Evolutionary conservation across 164 flowering plant species (phyloP), one percentile per base, ranked within the genome.

Genomic region (Tetrastigma voinierianum): DNA sequence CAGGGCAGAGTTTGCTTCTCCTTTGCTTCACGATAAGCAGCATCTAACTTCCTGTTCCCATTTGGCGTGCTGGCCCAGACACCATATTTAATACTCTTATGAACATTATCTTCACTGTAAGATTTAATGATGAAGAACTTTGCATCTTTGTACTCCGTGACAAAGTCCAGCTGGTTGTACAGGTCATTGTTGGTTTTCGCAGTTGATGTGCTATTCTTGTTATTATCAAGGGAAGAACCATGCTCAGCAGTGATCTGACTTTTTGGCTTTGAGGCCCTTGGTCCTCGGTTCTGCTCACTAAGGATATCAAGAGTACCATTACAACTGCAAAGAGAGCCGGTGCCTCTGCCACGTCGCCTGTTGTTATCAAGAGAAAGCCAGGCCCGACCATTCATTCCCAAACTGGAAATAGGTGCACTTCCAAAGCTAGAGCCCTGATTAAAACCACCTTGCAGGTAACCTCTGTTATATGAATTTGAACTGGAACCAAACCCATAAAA

Each of bases 401-500:
- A 25, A 25, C 32, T 25, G 32, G 32, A 25, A 25, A 25, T 25
- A 25, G 32, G 32, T 4, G 32, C 32, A 25, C 32, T 25, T 57
- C 84, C 82, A 78, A 80, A 82, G 69, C 62, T 81, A 45, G 84
- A 72, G 69, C 79, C 76, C 61, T 81, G 90, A 74, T 72, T 70
- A 59, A 77, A 65, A 51, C 88, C 83, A 69, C 80, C 68, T 23
- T 75, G 85, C 43, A 72, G 40, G 66, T 81, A 83, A 21, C 78
- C 77, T 70, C 90, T 83, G 53, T 59, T 65, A 47, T 82, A 86
- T 55, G 90, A 84, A 71, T 81, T 79, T 60, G 86, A 61, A 49
- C 81, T 83, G 21, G 86, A 69, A 65, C 93, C 96, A 64, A 73
- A 74, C 47, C 93, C 90, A 74, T 84, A 83, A 20, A 67, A 58